Base-by-base conservation (phyloP, 495 filamentous ascomycete species). In the Xylaria curta region DNA sequence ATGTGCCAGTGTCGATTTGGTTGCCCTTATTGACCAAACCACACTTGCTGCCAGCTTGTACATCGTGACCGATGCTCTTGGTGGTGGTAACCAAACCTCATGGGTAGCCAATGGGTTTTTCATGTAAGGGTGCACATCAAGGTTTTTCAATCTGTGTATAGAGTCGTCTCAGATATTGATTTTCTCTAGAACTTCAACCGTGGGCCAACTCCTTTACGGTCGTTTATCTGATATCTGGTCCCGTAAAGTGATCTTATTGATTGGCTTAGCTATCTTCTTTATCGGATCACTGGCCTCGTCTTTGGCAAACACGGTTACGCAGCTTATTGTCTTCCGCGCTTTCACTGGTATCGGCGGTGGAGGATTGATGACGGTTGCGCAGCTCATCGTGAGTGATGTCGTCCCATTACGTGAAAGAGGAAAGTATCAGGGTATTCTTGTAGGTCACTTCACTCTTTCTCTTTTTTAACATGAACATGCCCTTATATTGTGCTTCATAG, bases 351-450 rank as follows among this genome's bases (percentile, higher is more conserved):
- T 89, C 24, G 88, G 87, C 10, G 87, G 87, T 59, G 88, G 87
- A 15, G 88, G 87, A 2, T 75, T 89, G 28, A 85, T 88, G 82
- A 88, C 86, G 0, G 78, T 88, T 26, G 86, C 84, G 36, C 81
- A 68, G 73, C 85, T 85, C 74, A 88, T 89, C 26, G 85, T 88
- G 31, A 87, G 84, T 58, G 88, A 90, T 65, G 83, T 89, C 1
- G 86, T 87, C 2, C 84, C 85, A 12, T 79, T 90, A 17, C 79
- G 85, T 21, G 83, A 89, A 70, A 76, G 88, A 69, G 88, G 87
- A 0, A 88, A 88, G 73, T 90, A 89, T 65, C 85, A 88, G 76
- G 88, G 87, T 4, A 88, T 89, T 44, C 78, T 90, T 7, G 81
- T 82, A 75, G 66, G 77, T 67, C 28, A 64, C 61, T 47, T 31